Base-by-base conservation (phyloP, 768 basidiomycete species). In the Trametes elegans region DNA sequence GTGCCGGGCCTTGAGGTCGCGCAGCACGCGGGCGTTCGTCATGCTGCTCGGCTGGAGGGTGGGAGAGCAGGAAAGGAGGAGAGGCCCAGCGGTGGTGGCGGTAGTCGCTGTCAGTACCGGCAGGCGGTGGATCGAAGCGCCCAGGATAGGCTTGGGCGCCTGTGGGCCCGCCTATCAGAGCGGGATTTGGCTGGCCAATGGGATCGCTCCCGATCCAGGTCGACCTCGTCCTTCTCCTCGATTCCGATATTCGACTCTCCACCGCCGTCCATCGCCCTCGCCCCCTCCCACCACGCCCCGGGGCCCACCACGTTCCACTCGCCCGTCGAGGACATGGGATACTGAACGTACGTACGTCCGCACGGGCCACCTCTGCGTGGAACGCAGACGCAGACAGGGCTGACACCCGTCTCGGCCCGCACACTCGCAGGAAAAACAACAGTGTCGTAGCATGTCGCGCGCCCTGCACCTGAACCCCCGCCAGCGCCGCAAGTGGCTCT, bases 1-100 rank as follows among this genome's bases (percentile, higher is more conserved):
- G 18, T 79, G 67, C 46, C 90, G 86, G 21, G 87, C 88, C 63
- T 88, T 88, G 50, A 90, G 81, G 70, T 93, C 90, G 67, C 90
- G 83, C 43, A 90, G 69, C 48, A 92, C 78, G 54, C 79, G 77
- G 51, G 71, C 70, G 60, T 79, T 78, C 44, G 72, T 69, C 70
- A 64, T 74, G 31, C 43, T 59, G 50, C 23, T 51, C 50, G 29
- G 21, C 13, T 34, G n/a, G 11, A 29, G n/a, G 3, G 21, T 8
- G 31, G 16, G 18, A 7, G 29, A 16, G 63, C 58, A 59, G 56
- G 50, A 62, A 58, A 45, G 36, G 16, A 34, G 14, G 19, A 35
- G 27, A 43, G 45, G 11, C 24, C 36, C 14, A 13, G 26, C 31
- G 31, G 31, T 32, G 13, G 14, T 35, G 34, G 34, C 5, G 34